These are phyloP conservation scores for Solanum chilense DNA, from an alignment of 257 asterid genomes.

Conservation along the genomic window DNA sequence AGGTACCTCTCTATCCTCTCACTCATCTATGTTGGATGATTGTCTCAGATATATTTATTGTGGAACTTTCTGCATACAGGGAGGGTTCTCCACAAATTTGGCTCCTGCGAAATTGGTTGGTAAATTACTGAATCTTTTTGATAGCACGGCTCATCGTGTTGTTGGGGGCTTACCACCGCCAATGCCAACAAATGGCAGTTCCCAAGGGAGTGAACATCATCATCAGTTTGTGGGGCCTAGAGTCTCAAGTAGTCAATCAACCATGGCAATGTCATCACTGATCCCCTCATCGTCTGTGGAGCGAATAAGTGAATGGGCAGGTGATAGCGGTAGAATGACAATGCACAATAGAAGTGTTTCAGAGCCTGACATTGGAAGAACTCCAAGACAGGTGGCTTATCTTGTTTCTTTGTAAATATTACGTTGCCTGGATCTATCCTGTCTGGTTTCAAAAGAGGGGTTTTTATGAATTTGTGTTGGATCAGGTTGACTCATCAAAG, in stretches of 20 bases:
- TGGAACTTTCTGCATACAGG: conserved; percentile 37
- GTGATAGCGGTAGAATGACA: conserved; percentile 34
- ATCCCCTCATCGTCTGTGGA: conserved; percentile 63
- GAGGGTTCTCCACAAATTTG: conserved; percentile 86
- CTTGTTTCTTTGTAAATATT: neutral
- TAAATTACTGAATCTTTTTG: conserved; percentile 74
- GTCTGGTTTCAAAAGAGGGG: neutral
- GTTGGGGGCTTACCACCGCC: conserved; percentile 75
- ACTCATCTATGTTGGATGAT: neutral
- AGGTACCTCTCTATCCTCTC: neutral
- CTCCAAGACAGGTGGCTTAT: conserved; percentile 75
- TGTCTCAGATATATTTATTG: neutral
- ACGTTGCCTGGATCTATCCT: neutral
- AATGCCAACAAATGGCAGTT: conserved; percentile 36
- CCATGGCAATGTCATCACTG: conserved; percentile 90
- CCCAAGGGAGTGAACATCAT: conserved; percentile 32
- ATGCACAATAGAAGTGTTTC: conserved; percentile 88
- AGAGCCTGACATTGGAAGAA: conserved; percentile 95
- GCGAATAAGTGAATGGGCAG: conserved; percentile 52
- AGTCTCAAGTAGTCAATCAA: conserved; percentile 83
- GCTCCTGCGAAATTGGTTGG: conserved; percentile 71
- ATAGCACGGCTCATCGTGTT: conserved; percentile 74
- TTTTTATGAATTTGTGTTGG: conserved; percentile 12
- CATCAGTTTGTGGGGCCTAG: conserved; percentile 49
- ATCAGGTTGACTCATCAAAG: conserved; percentile 60